phyloP scores from a whole-genome alignment of 495 filamentous ascomycete genomes.

The Halenospora varia region DNA sequence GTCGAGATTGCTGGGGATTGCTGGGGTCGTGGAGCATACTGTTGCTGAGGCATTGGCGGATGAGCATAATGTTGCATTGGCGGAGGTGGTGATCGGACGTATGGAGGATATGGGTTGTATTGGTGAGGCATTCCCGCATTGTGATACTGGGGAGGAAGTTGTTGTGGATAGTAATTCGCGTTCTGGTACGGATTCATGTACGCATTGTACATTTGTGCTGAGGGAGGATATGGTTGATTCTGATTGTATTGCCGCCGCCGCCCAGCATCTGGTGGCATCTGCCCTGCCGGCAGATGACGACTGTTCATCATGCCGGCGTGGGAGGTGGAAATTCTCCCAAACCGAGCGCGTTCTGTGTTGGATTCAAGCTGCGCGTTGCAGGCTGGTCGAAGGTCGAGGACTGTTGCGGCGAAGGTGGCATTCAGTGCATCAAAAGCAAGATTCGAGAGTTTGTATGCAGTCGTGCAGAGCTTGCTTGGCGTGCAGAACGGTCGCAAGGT shows the following conservation, averaged over 20 bases:
- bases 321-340: conserved; percentile 9
- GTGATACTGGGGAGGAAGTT: conserved; percentile 37
- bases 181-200: conserved; percentile 34
- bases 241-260: conserved; percentile 36
- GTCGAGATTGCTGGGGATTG: conserved; percentile 36
- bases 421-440: neutral
- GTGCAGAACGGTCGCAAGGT: neutral
- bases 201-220: conserved; percentile 33
- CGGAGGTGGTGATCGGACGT: conserved; percentile 26
- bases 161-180: conserved; percentile 32
- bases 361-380: conserved; percentile 9
- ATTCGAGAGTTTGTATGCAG: neutral
- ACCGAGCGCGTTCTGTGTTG: conserved; percentile 19
- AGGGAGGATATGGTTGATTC: conserved; percentile 25
- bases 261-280: conserved; percentile 46
- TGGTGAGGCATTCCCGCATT: conserved; percentile 28
- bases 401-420: neutral
- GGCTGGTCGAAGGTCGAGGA: neutral
- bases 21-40: conserved; percentile 34
- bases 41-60: conserved; percentile 31
- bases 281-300: conserved; percentile 62
- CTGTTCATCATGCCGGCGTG: conserved; percentile 56
- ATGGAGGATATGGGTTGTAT: conserved; percentile 38
- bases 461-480: neutral
- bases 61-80: conserved; percentile 23